Conservation (phyloP, 192 early-diverging fungal species). For the Coemansia sp. region DNA sequence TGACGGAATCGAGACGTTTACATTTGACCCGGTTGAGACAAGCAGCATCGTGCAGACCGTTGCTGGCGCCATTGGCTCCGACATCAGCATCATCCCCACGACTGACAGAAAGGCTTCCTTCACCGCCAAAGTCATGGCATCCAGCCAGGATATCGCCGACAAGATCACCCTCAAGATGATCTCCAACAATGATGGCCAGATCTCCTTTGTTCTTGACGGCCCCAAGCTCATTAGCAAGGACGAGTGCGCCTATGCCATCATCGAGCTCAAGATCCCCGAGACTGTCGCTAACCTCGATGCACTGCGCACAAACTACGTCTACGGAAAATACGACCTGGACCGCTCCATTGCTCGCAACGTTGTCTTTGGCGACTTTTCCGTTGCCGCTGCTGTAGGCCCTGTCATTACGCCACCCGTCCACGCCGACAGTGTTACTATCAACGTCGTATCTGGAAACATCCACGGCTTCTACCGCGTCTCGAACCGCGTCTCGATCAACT, state of each 20-base stretch:
- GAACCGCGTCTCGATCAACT: conserved; percentile 26
- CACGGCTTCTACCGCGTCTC: conserved; percentile 34
- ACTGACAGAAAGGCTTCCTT: conserved; percentile 31
- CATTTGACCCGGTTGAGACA: conserved; percentile 33
- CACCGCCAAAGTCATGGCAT: conserved; percentile 32
- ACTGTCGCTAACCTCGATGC: conserved; percentile 17
- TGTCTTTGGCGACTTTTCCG: conserved; percentile 42
- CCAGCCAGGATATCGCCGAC: conserved; percentile 38
- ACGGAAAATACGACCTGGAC: conserved; percentile 44
- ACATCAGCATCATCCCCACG: conserved; percentile 34
- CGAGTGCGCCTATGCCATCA: conserved; percentile 45
- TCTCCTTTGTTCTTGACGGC: conserved; percentile 39
- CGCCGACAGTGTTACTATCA: conserved; percentile 29
- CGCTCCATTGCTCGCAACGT: conserved; percentile 29
- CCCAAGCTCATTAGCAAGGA: conserved; percentile 41
- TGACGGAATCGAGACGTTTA: conserved; percentile 22
- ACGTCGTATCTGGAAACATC: conserved; percentile 39
- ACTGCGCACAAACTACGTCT: conserved; percentile 39
- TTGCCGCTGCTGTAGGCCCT: conserved; percentile 35
- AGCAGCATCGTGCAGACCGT: conserved; percentile 41
- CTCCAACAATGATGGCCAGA: conserved; percentile 31
- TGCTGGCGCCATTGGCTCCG: conserved; percentile 37
- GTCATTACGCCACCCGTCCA: conserved; percentile 35
- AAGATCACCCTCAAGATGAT: conserved; percentile 32
- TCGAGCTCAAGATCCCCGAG: conserved; percentile 39